Evolutionary conservation across 2,329 filamentous ascomycete species (phyloP).

Genomic region (Cordyceps tenuipes): DNA sequence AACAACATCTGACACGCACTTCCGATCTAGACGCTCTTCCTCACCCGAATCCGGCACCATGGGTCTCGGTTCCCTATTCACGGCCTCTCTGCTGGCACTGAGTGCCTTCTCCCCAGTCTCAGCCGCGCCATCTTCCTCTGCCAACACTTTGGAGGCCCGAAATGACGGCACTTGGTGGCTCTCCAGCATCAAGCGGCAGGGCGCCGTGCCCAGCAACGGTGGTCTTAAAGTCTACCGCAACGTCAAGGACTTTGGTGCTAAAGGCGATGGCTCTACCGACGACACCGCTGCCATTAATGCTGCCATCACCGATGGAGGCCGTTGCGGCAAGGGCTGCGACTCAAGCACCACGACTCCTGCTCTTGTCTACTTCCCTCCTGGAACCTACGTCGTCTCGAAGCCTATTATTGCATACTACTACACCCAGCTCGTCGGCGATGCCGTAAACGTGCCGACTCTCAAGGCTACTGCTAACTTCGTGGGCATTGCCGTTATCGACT

Average conservation of each 20-base stretch:
- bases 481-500: conserved; percentile 84
- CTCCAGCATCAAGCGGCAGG: conserved; percentile 59
- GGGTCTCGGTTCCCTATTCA: conserved; percentile 11
- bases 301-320: conserved; percentile 67
- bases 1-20: not conserved
- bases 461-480: conserved; percentile 64
- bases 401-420: conserved; percentile 86
- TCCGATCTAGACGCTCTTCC: not conserved
- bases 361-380: conserved; percentile 83
- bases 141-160: conserved; percentile 13
- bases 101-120: conserved; percentile 9
- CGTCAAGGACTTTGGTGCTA: conserved; percentile 67
- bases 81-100: conserved; percentile 12
- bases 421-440: conserved; percentile 85
- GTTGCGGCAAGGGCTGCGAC: conserved; percentile 75
- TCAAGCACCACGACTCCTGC: conserved; percentile 78
- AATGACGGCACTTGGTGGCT: conserved; percentile 56
- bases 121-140: conserved; percentile 8
- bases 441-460: conserved; percentile 60
- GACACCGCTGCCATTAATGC: conserved; percentile 84
- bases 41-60: not conserved
- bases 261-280: conserved; percentile 61
- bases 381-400: conserved; percentile 72
- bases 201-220: conserved; percentile 45
- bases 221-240: conserved; percentile 69